Evolutionary conservation across 2,329 filamentous ascomycete species (phyloP).

Genomic region (Neonectria hederae): DNA sequence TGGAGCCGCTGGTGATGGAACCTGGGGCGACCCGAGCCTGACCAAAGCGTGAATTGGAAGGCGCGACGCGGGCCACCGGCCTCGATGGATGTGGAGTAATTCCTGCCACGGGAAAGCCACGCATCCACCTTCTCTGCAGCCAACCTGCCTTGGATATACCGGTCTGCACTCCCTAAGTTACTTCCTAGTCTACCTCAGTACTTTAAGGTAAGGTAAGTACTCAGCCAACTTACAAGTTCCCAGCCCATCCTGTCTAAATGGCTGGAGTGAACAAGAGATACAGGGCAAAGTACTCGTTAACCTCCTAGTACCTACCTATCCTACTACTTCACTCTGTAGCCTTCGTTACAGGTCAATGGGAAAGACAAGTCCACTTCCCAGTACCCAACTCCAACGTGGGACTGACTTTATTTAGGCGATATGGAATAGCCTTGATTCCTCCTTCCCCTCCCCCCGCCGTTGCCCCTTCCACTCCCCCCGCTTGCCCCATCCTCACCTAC

Average conservation of each 20-base stretch:
- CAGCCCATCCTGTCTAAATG: not conserved
- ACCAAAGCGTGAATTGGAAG: slow-evolving; percentile 5
- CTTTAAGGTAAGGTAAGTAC: too few species aligned
- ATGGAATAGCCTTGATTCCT: slow-evolving; percentile 36
- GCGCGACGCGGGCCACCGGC: slow-evolving; percentile 11
- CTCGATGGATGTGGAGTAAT: slow-evolving; percentile 15
- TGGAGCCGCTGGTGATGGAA: slow-evolving; percentile 1
- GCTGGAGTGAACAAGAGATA: not conserved
- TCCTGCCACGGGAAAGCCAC: not conserved
- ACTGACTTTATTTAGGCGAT: slow-evolving; percentile 8
- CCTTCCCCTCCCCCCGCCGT: slow-evolving; percentile 24
- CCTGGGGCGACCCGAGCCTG: slow-evolving; percentile 15
- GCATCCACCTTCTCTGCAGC: slow-evolving; percentile 11
- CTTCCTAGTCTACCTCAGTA: too few species aligned
- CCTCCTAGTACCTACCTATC: too few species aligned
- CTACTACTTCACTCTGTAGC: too few species aligned
- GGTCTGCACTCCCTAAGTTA: not conserved
- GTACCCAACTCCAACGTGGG: not conserved
- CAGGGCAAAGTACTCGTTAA: not conserved
- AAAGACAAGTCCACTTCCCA: not conserved
- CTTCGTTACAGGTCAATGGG: too few species aligned
- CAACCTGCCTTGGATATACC: not conserved
- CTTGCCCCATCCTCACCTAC: slow-evolving; percentile 11
- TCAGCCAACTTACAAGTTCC: too few species aligned
- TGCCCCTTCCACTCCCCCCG: slow-evolving; percentile 7